Percentiles rank a stretch among this genome's conserved stretches.
phyloP scores from a whole-genome alignment of 2,329 filamentous ascomycete species.

The Neofusicoccum kwambonambiense region DNA sequence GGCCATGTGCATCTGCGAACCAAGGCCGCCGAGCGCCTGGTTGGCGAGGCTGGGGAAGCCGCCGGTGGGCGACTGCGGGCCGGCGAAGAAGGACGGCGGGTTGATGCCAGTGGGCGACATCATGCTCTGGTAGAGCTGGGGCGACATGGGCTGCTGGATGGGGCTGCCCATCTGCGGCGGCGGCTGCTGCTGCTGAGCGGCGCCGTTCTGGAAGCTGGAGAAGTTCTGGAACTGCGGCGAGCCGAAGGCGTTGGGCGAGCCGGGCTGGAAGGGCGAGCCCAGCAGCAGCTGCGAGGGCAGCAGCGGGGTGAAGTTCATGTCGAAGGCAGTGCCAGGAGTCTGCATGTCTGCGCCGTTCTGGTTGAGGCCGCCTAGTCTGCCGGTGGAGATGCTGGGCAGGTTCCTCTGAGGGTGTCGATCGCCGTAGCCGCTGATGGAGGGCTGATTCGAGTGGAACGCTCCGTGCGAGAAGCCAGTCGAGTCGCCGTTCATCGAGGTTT shows the following conservation, averaged over 20 bases:
- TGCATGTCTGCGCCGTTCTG: slow-evolving; percentile 71
- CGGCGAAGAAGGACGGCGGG: slow-evolving; percentile 74
- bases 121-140: slow-evolving; percentile 79
- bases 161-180: slow-evolving; percentile 69
- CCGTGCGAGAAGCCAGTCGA: slow-evolving; percentile 91
- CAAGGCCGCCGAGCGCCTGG: slow-evolving; percentile 62
- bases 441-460: slow-evolving; percentile 81
- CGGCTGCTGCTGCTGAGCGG: slow-evolving; percentile 62
- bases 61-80: slow-evolving; percentile 81
- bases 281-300: slow-evolving; percentile 92
- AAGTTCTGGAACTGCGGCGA: slow-evolving; percentile 90
- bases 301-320: slow-evolving; percentile 98
- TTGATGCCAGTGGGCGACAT: slow-evolving; percentile 83
- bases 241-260: slow-evolving; percentile 83
- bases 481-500: slow-evolving; percentile 66
- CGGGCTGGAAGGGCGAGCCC: slow-evolving; percentile 94
- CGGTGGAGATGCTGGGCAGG: slow-evolving; percentile 90
- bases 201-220: slow-evolving; percentile 59
- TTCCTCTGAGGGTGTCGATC: slow-evolving; percentile 86
- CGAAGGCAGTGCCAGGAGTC: slow-evolving; percentile 83
- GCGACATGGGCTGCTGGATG: slow-evolving; percentile 70
- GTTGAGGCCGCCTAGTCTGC: slow-evolving; percentile 57
- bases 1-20: slow-evolving; percentile 71
- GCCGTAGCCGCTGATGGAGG: slow-evolving; percentile 71
- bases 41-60: slow-evolving; percentile 65